Evolutionary conservation across 208 protist species (phyloP).

Genomic region (Trypanosoma cruzi): DNA sequence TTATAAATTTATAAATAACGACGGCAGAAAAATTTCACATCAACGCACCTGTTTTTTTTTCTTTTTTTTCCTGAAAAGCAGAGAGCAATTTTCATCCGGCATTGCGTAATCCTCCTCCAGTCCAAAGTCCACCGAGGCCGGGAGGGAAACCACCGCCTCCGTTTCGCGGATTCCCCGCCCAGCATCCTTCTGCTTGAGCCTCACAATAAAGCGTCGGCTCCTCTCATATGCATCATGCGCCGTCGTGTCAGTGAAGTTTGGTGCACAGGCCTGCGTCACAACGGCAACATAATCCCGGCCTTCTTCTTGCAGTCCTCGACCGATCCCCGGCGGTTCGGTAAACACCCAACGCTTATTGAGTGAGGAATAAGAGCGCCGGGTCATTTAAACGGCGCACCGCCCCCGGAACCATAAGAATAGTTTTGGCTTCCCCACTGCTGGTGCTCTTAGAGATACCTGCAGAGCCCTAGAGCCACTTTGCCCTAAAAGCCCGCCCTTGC

Average conservation of each 20-base stretch:
- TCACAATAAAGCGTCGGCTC: slow-evolving; percentile 18
- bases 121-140: slow-evolving; percentile 11
- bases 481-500: neutral
- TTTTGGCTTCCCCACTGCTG: neutral
- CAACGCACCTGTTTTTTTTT: too few species aligned
- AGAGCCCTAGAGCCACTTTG: neutral
- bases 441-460: neutral
- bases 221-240: slow-evolving; percentile 23
- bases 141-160: slow-evolving; percentile 12
- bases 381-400: slow-evolving; percentile 25
- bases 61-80: too few species aligned
- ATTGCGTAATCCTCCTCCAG: slow-evolving; percentile 23
- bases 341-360: slow-evolving; percentile 18
- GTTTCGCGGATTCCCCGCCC: slow-evolving; percentile 19
- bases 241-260: slow-evolving; percentile 17
- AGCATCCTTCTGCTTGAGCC: slow-evolving; percentile 9
- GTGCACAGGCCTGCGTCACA: slow-evolving; percentile 7
- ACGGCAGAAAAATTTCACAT: too few species aligned
- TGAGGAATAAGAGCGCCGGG: slow-evolving; percentile 8
- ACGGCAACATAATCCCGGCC: slow-evolving; percentile 7
- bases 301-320: slow-evolving; percentile 17
- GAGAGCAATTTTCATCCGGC: slow-evolving; percentile 29
- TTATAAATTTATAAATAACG: neutral
- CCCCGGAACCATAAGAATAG: slow-evolving; percentile 12
- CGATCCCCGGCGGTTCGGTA: slow-evolving; percentile 25